Base-by-base conservation (phyloP, 164 flowering plant genomes). In the Dillenia turbinata region DNA sequence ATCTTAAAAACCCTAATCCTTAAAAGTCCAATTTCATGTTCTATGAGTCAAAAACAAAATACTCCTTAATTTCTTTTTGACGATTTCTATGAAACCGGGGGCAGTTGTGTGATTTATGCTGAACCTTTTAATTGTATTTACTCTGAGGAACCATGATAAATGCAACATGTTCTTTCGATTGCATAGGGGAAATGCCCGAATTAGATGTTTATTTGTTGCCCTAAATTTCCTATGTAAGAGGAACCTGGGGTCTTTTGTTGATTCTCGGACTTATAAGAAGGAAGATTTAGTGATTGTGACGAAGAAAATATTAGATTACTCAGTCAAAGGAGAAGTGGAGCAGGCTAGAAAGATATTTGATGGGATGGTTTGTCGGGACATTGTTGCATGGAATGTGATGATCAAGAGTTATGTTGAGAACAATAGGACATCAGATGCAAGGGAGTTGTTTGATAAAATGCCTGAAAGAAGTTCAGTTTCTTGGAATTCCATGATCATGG, bases 401-500 rank as follows among this genome's bases (percentile, higher is more conserved):
- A 69, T 74, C 44, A 71, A 48, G 52, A 47, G 70, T 53, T 76
- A 67, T 54, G 57, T 68, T 47, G 66, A 68, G 49, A 77, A 68
- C 44, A 44, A 60, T 45, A 77, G 71, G 64, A 19, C 62, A 13
- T 33, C 15, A 9, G 71, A 68, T 40, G 77, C 80, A 53, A 45
- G 75, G 40, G 71, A 62, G 26, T 7, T 77, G 19, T 71, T 73
- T 56, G 75, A 76, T 44, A 49, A 49, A 13, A 76, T 70, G 77
- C 11, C 9, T 59, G 57, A 59, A 10, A 70, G 64, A 58, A 64
- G 16, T 43, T 54, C 50, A 17, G 67, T 59, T 47, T 70, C 77
- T 8, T 73, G 77, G 77, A 76, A 76, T 55, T 56, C 76, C 60
- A 73, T 76, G 77, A 67, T 77, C 50, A 62, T 68, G 62, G 77